Evolutionary conservation across 441 rosid species (phyloP), one percentile per base, ranked within the genome.

Genomic region (Adansonia rubrostipa): DNA sequence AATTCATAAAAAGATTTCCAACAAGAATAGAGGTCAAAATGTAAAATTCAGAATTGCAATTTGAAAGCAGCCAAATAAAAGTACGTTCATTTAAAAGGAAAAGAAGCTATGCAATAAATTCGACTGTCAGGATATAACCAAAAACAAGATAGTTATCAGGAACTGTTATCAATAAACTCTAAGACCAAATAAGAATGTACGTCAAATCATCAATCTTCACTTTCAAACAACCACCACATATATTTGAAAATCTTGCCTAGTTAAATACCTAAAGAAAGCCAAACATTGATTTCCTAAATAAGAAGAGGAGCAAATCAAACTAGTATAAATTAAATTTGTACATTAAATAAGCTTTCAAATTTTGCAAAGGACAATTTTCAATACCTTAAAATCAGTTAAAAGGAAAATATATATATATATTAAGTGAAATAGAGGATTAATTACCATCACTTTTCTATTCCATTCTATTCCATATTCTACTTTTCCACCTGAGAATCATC

Each of bases 1-100:
- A 77, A 78, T 80, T 80, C 84, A 85, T 57, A 60, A 79, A 68
- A 54, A 62, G 48, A 47, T 53, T 65, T 75, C 48, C 71, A 15
- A 73, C 40, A 80, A 57, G 48, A 70, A 57, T 60, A n/a, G 19
- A 11, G 67, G 62, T 71, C 58, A 81, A 78, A 57, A 73, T 53
- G 56, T 22, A 36, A 66, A 58, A 56, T 85, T 28, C 54, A 42
- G 5, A 51, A 36, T 24, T 81, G 19, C 66, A 70, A 13, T 54
- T 17, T 44, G 13, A 54, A 67, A 48, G 71, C 62, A 53, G 56
- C 22, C 56, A 20, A 42, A 66, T 4, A 19, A 22, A 66, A 56
- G 56, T 56, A 51, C 45, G 65, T 40, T 36, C 40, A 36, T 14
- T 8, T 56, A 17, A 33, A 42, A 9, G 62, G 79, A 47, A 36